Evolutionary conservation across 2,329 filamentous ascomycete genomes (phyloP).

Genomic region (Coccinonectria pachysandricola): DNA sequence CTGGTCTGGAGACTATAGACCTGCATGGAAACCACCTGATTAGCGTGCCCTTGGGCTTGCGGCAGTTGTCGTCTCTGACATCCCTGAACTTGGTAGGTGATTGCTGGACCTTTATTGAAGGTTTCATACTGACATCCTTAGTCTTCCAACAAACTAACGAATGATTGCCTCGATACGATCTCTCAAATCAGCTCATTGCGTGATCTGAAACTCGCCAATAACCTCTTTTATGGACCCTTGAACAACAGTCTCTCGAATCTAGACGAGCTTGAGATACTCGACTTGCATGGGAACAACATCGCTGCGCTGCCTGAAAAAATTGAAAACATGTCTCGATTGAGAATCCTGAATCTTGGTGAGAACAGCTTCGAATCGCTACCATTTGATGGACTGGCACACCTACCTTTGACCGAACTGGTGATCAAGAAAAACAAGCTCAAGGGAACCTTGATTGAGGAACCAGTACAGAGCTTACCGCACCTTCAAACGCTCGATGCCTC

Average conservation of each 20-base stretch:
- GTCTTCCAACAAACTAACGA: constrained; percentile 73
- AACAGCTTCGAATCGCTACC: constrained; percentile 67
- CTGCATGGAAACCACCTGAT: constrained; percentile 75
- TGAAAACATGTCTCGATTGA: constrained; percentile 56
- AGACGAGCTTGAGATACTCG: constrained; percentile 63
- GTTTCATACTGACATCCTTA: constrained; percentile 19
- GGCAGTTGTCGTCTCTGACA: constrained; percentile 62
- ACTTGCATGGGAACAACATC: constrained; percentile 73
- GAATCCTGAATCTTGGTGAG: constrained; percentile 67
- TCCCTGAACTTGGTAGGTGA: constrained; percentile 66
- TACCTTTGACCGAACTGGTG: constrained; percentile 64
- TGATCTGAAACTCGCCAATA: constrained; percentile 74
- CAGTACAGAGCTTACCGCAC: constrained; percentile 45
- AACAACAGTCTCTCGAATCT: constrained; percentile 54
- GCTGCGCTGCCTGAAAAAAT: constrained; percentile 58
- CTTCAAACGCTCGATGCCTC: constrained; percentile 72
- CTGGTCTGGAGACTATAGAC: constrained; percentile 69
- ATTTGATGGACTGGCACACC: constrained; percentile 53
- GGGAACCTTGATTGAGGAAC: constrained; percentile 58
- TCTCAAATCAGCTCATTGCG: constrained; percentile 61
- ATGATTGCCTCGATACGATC: constrained; percentile 61
- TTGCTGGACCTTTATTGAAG: too few relatives aligned
- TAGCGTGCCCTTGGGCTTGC: constrained; percentile 63
- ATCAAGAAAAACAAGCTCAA: constrained; percentile 69
- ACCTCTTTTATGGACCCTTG: constrained; percentile 60